Evolutionary conservation across 129 eudicot genomes (phyloP), one percentile per base, ranked within the genome.

Genomic region (Saposhnikovia divaricata): DNA sequence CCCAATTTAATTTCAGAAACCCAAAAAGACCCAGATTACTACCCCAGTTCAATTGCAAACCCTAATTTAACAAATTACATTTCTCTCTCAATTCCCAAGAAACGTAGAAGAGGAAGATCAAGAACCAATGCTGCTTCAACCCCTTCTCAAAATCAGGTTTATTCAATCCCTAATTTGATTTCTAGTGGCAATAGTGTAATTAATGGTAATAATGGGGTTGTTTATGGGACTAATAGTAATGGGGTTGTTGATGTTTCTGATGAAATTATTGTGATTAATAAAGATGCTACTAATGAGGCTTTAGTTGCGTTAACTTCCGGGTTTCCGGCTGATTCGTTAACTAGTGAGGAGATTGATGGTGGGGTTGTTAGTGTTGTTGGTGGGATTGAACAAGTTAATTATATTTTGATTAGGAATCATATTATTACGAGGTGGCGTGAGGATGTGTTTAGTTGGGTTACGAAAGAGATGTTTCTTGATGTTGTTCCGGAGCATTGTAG

Each of bases 311-410:
- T 95, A 38, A 86, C 94, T 15, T 90, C 97, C 9, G 98, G 98
- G 46, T 95, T 95, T 76, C 98, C 98, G 1, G 98, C 97, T 0
- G 98, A 95, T 86, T 79, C 90, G 0, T 86, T 95, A 14, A 95
- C 96, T 6, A 92, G 85, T 57, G 96, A 92, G 79, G 98, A 95
- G 77, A 85, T 95, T 4, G 98, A 95, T 73, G 96, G 89, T 3
- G 91, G 90, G 51, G 98, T 95, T 51, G 92, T 95, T 77, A 86
- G 91, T 4, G 88, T 83, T 55, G 91, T 95, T 2, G 98, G 97
- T 43, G 98, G 98, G 46, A 95, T 95, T 50, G 97, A 95, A 78
- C 98, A 95, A 89, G 97, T 95, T 38, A 95, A 95, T 75, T 95
- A 95, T 69, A 95, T 95, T 16, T 77, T 95, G 23, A 90, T 95